Evolutionary conservation across 169 alveolate genomes (phyloP).

Genomic region (Babesia sp.): DNA sequence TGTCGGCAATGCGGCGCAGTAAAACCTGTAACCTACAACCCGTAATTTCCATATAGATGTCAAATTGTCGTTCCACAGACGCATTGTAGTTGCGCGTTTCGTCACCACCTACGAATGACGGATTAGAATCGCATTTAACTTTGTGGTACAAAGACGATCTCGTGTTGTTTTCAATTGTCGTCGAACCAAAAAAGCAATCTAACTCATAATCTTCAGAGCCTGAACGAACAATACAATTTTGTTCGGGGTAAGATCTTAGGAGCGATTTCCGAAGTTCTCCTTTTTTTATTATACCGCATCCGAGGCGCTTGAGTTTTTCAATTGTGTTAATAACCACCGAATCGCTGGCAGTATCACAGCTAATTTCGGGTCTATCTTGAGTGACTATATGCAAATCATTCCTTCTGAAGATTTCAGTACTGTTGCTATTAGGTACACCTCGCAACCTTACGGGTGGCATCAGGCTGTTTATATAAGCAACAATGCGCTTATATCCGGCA

Average conservation of each 20-base stretch:
- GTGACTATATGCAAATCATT: neutral
- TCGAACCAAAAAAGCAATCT: conserved; percentile 6
- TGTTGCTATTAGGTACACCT: neutral
- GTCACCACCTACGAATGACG: conserved; percentile 6
- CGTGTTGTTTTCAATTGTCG: neutral
- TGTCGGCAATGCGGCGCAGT: neutral
- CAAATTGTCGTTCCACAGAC: neutral
- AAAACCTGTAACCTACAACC: neutral
- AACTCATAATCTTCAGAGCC: neutral
- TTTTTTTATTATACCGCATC: neutral
- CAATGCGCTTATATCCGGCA: neutral
- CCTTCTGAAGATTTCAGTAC: neutral
- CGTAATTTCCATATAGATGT: neutral
- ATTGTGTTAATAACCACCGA: neutral
- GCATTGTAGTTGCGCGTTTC: conserved; percentile 7
- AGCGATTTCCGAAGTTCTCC: conserved; percentile 1
- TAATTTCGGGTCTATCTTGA: neutral
- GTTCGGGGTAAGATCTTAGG: conserved; percentile 4
- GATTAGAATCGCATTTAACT: conserved; percentile 3
- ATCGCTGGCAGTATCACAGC: neutral
- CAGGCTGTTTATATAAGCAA: neutral
- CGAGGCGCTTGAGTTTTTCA: neutral
- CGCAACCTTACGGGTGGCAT: neutral
- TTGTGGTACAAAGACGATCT: conserved; percentile 3
- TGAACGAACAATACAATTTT: neutral